Percentiles rank a stretch among this genome's conserved stretches.
Evolutionary conservation across 257 asterid species (phyloP).

Genomic region (Echium plantagineum): DNA sequence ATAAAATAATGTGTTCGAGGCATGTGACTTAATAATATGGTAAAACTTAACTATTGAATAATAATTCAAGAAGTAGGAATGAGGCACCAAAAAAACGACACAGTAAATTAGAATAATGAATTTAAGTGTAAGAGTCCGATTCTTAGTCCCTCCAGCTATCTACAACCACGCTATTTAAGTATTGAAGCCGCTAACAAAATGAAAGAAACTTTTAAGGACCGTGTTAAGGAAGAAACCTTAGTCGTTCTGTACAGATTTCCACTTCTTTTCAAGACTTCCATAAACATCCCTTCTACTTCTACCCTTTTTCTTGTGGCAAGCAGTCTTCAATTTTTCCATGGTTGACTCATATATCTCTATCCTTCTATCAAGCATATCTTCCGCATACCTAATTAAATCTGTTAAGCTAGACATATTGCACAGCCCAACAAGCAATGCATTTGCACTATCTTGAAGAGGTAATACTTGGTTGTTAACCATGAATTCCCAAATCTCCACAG

Average conservation of each 20-base stretch:
- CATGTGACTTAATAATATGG: too few relatives aligned
- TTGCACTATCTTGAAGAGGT: conserved; percentile 61
- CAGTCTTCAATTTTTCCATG: conserved; percentile 42
- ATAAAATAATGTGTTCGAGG: too few relatives aligned
- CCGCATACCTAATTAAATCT: conserved; percentile 49
- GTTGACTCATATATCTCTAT: conserved; percentile 48
- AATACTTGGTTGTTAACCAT: conserved; percentile 33
- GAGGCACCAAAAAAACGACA: too few relatives aligned
- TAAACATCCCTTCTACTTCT: conserved; percentile 39
- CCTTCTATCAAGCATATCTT: conserved; percentile 50
- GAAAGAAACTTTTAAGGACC: not conserved
- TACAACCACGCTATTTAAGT: not conserved
- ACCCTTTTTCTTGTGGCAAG: conserved; percentile 33
- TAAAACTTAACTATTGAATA: too few relatives aligned
- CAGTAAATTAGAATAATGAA: too few relatives aligned
- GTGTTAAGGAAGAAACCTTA: conserved; percentile 8
- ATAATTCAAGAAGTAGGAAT: too few relatives aligned
- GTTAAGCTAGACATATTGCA: conserved; percentile 44
- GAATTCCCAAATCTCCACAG: conserved; percentile 58
- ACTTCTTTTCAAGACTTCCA: conserved; percentile 43
- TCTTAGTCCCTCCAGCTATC: not conserved
- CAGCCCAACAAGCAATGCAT: conserved; percentile 57
- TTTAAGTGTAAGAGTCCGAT: not conserved
- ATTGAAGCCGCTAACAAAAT: not conserved
- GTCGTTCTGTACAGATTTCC: conserved; percentile 34